phyloP scores from a whole-genome alignment of 352 stramenopile species.

The Phytophthora palmivora region DNA sequence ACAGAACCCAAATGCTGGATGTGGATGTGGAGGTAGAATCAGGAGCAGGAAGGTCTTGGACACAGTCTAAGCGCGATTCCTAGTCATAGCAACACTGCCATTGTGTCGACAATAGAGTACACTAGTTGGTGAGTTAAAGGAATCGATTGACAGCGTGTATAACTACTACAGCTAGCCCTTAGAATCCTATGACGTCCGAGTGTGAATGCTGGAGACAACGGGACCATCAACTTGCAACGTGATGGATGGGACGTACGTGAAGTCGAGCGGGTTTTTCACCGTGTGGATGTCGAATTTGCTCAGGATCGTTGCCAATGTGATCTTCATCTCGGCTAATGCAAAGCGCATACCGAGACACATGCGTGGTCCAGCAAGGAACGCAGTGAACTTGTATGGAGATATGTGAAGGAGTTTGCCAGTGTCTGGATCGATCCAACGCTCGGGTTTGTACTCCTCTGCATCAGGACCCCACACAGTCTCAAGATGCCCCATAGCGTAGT shows the following conservation, averaged over 20 bases:
- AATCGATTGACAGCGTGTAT: too few relatives aligned
- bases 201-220: too few relatives aligned
- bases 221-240: conserved; percentile 53
- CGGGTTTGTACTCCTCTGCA: conserved; percentile 59
- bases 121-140: too few relatives aligned
- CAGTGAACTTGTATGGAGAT: conserved; percentile 48
- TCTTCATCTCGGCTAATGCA: conserved; percentile 41
- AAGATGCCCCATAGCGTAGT: conserved; percentile 66
- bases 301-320: conserved; percentile 54
- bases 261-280: conserved; percentile 37
- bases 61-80: too few relatives aligned
- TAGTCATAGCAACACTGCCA: too few relatives aligned
- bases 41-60: too few relatives aligned
- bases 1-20: too few relatives aligned
- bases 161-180: too few relatives aligned
- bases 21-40: too few relatives aligned
- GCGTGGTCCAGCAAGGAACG: conserved; percentile 52
- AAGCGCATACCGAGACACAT: conserved; percentile 52
- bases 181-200: too few relatives aligned
- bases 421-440: conserved; percentile 62
- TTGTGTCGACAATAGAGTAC: too few relatives aligned
- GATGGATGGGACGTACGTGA: conserved; percentile 57
- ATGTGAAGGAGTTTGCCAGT: conserved; percentile 31
- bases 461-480: conserved; percentile 53
- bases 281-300: conserved; percentile 55